Base-by-base conservation (phyloP, 2,329 filamentous ascomycete genomes). In the Elsinoe batatas region DNA sequence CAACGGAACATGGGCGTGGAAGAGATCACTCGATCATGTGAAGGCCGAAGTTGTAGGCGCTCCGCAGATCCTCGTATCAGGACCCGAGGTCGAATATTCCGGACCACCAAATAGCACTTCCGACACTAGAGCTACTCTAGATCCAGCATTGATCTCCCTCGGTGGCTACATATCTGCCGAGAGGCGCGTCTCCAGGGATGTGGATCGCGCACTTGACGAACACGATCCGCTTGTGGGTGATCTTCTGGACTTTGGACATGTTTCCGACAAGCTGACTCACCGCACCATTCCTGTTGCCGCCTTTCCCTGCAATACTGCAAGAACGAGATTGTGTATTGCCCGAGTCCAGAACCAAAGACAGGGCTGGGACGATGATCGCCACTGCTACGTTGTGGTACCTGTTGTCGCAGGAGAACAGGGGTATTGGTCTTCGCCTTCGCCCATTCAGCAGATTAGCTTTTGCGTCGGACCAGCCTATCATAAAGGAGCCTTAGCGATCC, bases 201-300 rank as follows among this genome's bases (percentile, higher is more conserved):
- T 72, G 3, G 60, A 63, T 15, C 63, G 64, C 3, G 65, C 68
- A 1, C 55, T 65, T 2, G 32, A 57, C 6, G 63, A 58, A 6
- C 69, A 74, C 60, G 74, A 76, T 58, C 69, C 74, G 12, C 58
- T 65, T 2, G 55, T 67, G 22, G 71, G 73, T 15, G 62, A 63
- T 11, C 66, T 84, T 3, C 71, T 88, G 18, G 76, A 78, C 1
- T 71, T 81, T 26, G 83, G 83, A 1, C 76, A 79, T 71, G 61
- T 72, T 76, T 58, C 79, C 72, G 59, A 76, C 8, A 61, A 67
- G 18, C 56, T 62, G 1, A 62, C 58, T 37, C 58, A 64, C 42
- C 62, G 62, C 11, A 60, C 70, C 4, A 65, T 69, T 13, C 64
- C 65, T 3, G 58, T 73, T 1, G 64, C 67, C 10, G 68, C 64